Conservation (phyloP, 495 filamentous ascomycete species). For the Xylaria intraflava region DNA sequence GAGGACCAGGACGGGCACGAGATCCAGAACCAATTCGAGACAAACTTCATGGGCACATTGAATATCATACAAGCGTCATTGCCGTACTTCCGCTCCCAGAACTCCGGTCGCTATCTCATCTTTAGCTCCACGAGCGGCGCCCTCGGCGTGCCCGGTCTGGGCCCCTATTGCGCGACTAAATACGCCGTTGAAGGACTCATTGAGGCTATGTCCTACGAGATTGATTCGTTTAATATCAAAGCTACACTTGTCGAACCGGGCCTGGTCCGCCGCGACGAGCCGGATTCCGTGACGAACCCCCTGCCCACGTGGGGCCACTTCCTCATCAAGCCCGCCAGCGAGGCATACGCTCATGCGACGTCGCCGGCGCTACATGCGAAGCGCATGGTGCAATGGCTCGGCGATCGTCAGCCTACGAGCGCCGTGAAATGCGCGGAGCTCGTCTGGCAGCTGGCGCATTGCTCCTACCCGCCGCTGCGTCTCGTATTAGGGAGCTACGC, state of each 20-base stretch:
- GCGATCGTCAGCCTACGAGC: constrained; percentile 83
- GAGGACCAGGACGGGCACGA: constrained; percentile 96
- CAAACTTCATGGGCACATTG: constrained; percentile 89
- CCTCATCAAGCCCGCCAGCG: constrained; percentile 74
- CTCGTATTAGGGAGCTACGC: constrained; percentile 86
- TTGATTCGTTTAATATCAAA: constrained; percentile 85
- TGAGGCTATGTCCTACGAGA: constrained; percentile 92
- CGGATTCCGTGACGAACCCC: constrained; percentile 43
- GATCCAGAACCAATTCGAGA: constrained; percentile 92
- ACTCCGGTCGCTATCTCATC: constrained; percentile 77
- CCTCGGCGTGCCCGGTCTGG: constrained; percentile 82
- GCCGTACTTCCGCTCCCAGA: constrained; percentile 75
- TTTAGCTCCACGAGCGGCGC: constrained; percentile 88
- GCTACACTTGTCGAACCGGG: constrained; percentile 90
- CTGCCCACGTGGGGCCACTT: constrained; percentile 85
- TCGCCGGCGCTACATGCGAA: constrained; percentile 83
- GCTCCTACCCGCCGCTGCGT: constrained; percentile 78
- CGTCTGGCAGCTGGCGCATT: constrained; percentile 94
- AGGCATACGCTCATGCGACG: constrained; percentile 68
- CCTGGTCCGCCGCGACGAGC: constrained; percentile 71
- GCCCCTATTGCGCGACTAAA: constrained; percentile 93
- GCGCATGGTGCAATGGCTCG: constrained; percentile 92
- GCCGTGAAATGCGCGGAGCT: constrained; percentile 92
- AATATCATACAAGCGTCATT: constrained; percentile 88
- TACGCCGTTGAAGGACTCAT: constrained; percentile 93